These are phyloP conservation scores for Trypanosoma brucei DNA, from an alignment of 208 protist species.

Conservation along the genomic window DNA sequence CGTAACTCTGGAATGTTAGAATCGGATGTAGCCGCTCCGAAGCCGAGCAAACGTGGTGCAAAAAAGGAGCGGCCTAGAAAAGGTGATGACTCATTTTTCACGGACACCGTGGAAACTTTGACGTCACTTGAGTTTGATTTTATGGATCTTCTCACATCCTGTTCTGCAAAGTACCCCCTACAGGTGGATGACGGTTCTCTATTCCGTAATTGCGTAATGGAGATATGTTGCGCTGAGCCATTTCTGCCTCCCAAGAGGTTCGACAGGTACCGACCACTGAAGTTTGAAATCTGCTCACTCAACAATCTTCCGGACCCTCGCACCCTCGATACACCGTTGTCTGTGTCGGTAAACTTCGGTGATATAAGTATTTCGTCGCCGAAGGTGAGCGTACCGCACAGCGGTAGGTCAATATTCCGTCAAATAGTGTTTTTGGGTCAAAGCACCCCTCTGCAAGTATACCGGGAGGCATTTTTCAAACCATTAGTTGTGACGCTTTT, in stretches of 20 bases:
- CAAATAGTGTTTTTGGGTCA: conserved; percentile 24
- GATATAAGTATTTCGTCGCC: conserved; percentile 15
- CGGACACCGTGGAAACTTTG: conserved; percentile 10
- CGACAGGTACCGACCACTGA: conserved; percentile 29
- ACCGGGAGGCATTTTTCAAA: conserved; percentile 21
- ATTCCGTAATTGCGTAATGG: conserved; percentile 15
- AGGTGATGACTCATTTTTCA: conserved; percentile 12
- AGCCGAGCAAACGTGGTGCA: background rate
- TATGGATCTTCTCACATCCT: conserved; percentile 12
- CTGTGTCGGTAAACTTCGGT: conserved; percentile 15
- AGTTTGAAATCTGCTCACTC: conserved; percentile 25
- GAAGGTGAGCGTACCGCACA: background rate
- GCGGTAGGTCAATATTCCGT: conserved; percentile 18
- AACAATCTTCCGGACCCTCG: conserved; percentile 3
- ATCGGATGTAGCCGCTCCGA: background rate
- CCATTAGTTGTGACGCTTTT: conserved; percentile 19
- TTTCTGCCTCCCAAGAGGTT: conserved; percentile 22
- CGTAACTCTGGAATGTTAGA: background rate
- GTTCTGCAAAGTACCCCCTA: conserved; percentile 1
- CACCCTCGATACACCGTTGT: background rate
- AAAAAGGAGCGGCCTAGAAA: conserved; percentile 29
- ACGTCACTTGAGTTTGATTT: conserved; percentile 16
- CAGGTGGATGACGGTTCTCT: background rate
- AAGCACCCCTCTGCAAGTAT: conserved; percentile 20
- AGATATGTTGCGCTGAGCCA: conserved; percentile 18